Conservation (phyloP, 2,329 filamentous ascomycete genomes). For the Ustilaginoidea virens region DNA sequence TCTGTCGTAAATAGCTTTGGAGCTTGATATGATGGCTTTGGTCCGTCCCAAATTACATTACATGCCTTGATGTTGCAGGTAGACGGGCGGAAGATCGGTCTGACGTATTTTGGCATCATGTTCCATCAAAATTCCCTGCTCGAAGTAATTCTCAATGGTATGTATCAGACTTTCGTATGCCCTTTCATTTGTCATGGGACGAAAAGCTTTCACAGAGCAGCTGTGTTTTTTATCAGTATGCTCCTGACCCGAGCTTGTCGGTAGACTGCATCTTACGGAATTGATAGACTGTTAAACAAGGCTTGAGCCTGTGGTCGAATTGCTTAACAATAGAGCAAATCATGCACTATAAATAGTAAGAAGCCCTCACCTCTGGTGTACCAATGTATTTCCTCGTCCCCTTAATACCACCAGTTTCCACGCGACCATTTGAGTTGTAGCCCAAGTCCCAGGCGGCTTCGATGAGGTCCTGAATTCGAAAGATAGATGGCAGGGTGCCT, state of each 20-base stretch:
- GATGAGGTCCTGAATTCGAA: slow-evolving; percentile 73
- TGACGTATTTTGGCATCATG: slow-evolving; percentile 44
- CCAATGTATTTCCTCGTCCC: slow-evolving; percentile 94
- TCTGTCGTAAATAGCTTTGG: no score
- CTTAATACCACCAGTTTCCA: slow-evolving; percentile 74
- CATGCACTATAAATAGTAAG: no score
- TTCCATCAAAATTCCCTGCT: slow-evolving; percentile 25
- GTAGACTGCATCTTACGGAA: slow-evolving; percentile 34
- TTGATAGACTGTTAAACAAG: slow-evolving; percentile 53
- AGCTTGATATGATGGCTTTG: no score
- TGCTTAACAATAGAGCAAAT: no score
- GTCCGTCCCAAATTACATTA: slow-evolving; percentile 5
- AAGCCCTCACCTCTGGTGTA: slow-evolving; percentile 56
- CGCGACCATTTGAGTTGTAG: slow-evolving; percentile 57
- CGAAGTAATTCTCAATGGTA: slow-evolving; percentile 62
- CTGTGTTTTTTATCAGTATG: slow-evolving; percentile 15
- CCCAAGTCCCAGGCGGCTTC: slow-evolving; percentile 79
- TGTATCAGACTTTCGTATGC: slow-evolving; percentile 42
- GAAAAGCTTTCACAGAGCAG: slow-evolving; percentile 48
- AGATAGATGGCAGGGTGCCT: slow-evolving; percentile 53
- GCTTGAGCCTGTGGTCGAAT: slow-evolving; percentile 59
- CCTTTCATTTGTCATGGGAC: slow-evolving; percentile 27
- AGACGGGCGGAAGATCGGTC: slow-evolving; percentile 68
- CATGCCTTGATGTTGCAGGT: slow-evolving; percentile 68
- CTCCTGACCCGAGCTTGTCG: not conserved